Evolutionary conservation across 2,329 filamentous ascomycete genomes (phyloP).

Genomic region (Neonectria sp.): DNA sequence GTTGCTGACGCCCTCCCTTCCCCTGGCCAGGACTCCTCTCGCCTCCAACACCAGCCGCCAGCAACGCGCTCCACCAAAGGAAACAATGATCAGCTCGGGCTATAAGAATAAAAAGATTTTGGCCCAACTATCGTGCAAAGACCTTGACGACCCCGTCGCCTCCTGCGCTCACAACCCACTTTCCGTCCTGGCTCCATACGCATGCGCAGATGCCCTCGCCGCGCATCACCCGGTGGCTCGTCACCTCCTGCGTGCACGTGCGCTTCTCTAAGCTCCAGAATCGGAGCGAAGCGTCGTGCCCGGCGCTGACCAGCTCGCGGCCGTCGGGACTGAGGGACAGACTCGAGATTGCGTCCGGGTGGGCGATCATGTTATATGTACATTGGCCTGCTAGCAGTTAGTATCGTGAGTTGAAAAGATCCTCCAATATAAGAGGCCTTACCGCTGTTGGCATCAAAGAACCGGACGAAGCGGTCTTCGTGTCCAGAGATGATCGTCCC

Average conservation of each 20-base stretch:
- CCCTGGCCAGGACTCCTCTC: background rate
- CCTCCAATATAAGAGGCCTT: conserved; percentile 61
- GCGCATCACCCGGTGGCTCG: conserved; percentile 92
- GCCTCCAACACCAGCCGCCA: conserved; percentile 14
- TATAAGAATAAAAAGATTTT: conserved; percentile 2
- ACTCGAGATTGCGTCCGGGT: conserved; percentile 92
- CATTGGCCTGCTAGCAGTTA: conserved; percentile 83
- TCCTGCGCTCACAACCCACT: conserved; percentile 94
- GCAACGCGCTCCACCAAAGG: conserved; percentile 31
- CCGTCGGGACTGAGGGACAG: conserved; percentile 94
- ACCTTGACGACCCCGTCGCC: conserved; percentile 98
- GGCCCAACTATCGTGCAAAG: conserved; percentile 70
- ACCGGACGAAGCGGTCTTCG: conserved; percentile 94
- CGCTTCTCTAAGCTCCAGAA: conserved; percentile 99
- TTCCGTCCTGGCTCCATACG: conserved; percentile 95
- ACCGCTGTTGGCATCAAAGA: conserved; percentile 99
- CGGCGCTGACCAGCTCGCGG: conserved; percentile 93
- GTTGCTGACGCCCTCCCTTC: conserved; percentile 22
- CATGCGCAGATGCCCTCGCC: conserved; percentile 96
- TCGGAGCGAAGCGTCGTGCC: conserved; percentile 93
- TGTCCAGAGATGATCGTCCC: conserved; percentile 97
- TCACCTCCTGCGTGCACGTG: conserved; percentile 95
- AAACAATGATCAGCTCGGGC: background rate
- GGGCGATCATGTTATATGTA: conserved; percentile 98
- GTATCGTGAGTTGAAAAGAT: background rate